phyloP scores from a whole-genome alignment of 495 filamentous ascomycete species.

The Aspergillus haitiensis region DNA sequence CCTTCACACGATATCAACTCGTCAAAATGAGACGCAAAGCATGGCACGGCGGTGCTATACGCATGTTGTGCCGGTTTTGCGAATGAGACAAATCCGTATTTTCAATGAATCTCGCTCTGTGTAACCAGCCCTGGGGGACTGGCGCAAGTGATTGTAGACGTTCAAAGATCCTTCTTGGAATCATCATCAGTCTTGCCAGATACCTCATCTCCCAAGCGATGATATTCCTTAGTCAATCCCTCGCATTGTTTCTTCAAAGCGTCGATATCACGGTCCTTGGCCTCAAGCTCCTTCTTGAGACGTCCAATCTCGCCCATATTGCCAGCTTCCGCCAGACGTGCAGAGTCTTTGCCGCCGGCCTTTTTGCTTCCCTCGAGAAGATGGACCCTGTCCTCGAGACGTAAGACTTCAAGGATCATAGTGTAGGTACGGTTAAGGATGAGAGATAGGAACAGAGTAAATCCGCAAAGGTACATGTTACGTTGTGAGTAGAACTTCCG shows the following conservation, averaged over 20 bases:
- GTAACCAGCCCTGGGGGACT: background rate
- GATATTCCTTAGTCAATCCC: conserved; percentile 76
- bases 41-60: background rate
- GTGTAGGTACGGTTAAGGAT: conserved; percentile 99
- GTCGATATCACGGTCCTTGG: conserved; percentile 73
- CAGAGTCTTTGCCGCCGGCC: conserved; percentile 68
- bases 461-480: conserved; percentile 99
- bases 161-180: conserved; percentile 70
- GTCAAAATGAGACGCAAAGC: background rate
- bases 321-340: conserved; percentile 62
- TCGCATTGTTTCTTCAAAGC: conserved; percentile 83
- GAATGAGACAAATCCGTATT: background rate
- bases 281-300: conserved; percentile 67
- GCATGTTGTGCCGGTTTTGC: background rate
- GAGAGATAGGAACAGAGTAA: conserved; percentile 96
- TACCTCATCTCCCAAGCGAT: conserved; percentile 75
- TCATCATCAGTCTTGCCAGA: conserved; percentile 52
- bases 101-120: background rate
- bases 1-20: background rate
- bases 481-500: conserved; percentile 99
- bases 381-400: conserved; percentile 91
- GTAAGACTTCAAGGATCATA: conserved; percentile 93
- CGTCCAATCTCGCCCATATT: conserved; percentile 73
- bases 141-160: background rate
- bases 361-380: conserved; percentile 75